phyloP scores from a whole-genome alignment of 2,329 filamentous ascomycete species.

The Diplocarpon mali region DNA sequence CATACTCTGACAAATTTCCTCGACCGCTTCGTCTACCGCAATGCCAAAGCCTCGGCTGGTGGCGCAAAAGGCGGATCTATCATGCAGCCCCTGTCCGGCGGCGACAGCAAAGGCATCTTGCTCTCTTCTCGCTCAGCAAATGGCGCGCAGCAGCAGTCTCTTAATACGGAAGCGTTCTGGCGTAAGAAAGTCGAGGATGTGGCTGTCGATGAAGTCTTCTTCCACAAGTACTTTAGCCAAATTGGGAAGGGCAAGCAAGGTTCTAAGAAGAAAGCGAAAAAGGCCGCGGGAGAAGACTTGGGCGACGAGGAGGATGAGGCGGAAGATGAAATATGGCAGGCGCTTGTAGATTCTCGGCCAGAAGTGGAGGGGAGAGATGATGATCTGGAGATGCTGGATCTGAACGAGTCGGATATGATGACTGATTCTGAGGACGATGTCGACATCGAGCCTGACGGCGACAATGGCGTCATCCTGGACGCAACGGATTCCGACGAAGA shows the following conservation, averaged over 20 bases:
- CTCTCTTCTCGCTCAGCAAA: constrained; percentile 35
- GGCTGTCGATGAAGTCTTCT: constrained; percentile 88
- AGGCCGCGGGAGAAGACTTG: constrained; percentile 31
- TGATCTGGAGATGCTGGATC: constrained; percentile 38
- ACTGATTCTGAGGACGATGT: constrained; percentile 37
- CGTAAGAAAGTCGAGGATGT: constrained; percentile 81
- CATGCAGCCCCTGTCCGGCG: constrained; percentile 82
- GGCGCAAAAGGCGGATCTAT: constrained; percentile 71
- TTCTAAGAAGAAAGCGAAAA: constrained; percentile 45
- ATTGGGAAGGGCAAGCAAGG: constrained; percentile 51
- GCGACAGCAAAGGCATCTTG: constrained; percentile 47
- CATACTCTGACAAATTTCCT: constrained; percentile 93
- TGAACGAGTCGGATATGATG: constrained; percentile 39
- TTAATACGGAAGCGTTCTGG: constrained; percentile 90
- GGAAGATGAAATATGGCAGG: constrained; percentile 85
- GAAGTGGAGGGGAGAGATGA: constrained; percentile 61
- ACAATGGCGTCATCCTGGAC: constrained; percentile 28
- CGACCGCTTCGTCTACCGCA: constrained; percentile 97
- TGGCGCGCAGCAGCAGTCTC: constrained; percentile 45
- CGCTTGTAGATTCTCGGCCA: constrained; percentile 69
- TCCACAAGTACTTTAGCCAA: constrained; percentile 90
- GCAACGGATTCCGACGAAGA: constrained; percentile 18
- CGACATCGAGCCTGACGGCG: constrained; percentile 34
- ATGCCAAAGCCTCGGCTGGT: constrained; percentile 60
- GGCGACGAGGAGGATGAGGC: constrained; percentile 42